Conservation (phyloP, 2,329 filamentous ascomycete species). For the Annulohypoxylon truncatum region DNA sequence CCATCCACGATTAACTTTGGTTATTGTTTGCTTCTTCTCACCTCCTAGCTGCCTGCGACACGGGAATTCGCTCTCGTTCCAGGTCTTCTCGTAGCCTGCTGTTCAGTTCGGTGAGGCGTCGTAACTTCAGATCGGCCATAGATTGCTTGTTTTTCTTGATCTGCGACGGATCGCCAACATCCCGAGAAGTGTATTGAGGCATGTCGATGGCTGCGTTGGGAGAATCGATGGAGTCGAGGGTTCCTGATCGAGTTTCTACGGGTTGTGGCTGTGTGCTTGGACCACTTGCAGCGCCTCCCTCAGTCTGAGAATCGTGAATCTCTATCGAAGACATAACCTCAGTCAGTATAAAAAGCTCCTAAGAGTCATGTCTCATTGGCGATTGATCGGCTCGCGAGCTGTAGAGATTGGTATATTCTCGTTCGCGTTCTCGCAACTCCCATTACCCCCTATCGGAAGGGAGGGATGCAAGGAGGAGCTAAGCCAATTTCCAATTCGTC, state of each 20-base stretch:
- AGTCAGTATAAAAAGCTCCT: slow-evolving; percentile 32
- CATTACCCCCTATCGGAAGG: slow-evolving; percentile 39
- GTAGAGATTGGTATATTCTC: slow-evolving; percentile 13
- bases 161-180: slow-evolving; percentile 74
- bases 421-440: slow-evolving; percentile 32
- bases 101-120: slow-evolving; percentile 96
- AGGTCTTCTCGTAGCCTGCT: slow-evolving; percentile 95
- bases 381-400: slow-evolving; percentile 22
- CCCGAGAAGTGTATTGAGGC: slow-evolving; percentile 75
- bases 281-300: slow-evolving; percentile 38
- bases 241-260: slow-evolving; percentile 25
- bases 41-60: slow-evolving; percentile 92
- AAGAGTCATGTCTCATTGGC: slow-evolving; percentile 33
- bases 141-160: slow-evolving; percentile 97
- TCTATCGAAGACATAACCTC: slow-evolving; percentile 37
- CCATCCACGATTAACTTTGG: neutral
- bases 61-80: slow-evolving; percentile 93
- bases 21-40: slow-evolving; percentile 60
- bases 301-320: slow-evolving; percentile 40
- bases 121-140: slow-evolving; percentile 98
- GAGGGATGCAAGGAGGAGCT: slow-evolving; percentile 37
- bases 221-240: slow-evolving; percentile 40
- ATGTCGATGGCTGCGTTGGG: slow-evolving; percentile 56
- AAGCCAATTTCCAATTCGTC: slow-evolving; percentile 37
- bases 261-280: slow-evolving; percentile 41